Evolutionary conservation across 2,329 filamentous ascomycete genomes (phyloP), one percentile per base, ranked within the genome.

Genomic region (Microcyclospora pomicola): DNA sequence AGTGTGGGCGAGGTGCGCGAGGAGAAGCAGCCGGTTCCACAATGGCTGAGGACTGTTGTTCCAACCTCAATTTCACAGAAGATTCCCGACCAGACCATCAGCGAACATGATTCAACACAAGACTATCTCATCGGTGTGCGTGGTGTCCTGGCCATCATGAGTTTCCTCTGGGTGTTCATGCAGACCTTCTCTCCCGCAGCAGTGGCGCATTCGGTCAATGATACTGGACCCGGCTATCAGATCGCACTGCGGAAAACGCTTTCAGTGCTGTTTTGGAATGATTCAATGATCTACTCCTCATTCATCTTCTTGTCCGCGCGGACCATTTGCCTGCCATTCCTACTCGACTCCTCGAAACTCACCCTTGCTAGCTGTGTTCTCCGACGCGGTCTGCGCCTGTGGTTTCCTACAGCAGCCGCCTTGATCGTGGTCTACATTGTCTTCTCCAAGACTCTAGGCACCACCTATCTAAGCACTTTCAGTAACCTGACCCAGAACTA

Each of bases 251-350:
- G 63, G 29, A 66, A 67, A 42, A 58, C 59, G 0, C 52, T 67
- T 15, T 64, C 61, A 0, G 56, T 66, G 11, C 46, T 67, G 9
- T 64, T 65, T 45, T 65, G 62, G 60, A 67, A 67, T 43, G 56
- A 63, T 33, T 55, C 58, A 9, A 50, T 67, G 41, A 59, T 67
- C 39, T 66, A 65, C 50, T 60, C 59, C 9, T 59, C 55, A 48
- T 54, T 66, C 43, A 60, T 67, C 38, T 54, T 67, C 31, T 54
- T 67, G 10, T 66, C 63, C 2, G 64, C 61, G 1, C 60, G 64
- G 15, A 61, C 56, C 11, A 53, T 61, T 6, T 48, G 47, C 35
- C 32, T 48, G 14, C 46, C 63, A 7, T 66, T 63, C 37, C 52
- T 66, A 16, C 44, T 42, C 9, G 48, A 58, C 29, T 52, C 56